Percentiles rank a stretch among this genome's conserved stretches.
Conservation (phyloP, 345 rosid species). For the Fremontodendron californicum region DNA sequence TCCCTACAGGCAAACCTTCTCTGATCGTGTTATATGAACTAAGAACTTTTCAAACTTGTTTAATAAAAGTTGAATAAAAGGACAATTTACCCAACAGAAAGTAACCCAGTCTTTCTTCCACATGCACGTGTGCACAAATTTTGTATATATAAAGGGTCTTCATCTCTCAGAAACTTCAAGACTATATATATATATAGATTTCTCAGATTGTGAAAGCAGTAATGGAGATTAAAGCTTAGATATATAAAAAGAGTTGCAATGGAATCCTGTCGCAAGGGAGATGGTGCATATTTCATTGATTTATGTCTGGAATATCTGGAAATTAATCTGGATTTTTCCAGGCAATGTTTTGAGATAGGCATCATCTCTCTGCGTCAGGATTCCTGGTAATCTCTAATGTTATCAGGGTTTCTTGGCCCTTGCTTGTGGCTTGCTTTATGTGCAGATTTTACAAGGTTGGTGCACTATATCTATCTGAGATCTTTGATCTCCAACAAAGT, state of each 20-base stretch:
- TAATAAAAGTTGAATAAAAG: no score
- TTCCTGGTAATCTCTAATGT: not conserved
- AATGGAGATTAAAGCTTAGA: not conserved
- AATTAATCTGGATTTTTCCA: not conserved
- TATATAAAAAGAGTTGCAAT: not conserved
- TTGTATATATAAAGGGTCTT: not conserved
- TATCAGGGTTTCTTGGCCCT: not conserved
- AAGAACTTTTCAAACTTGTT: not conserved
- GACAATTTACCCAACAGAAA: not conserved
- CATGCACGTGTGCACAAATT: not conserved
- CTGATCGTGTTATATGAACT: not conserved
- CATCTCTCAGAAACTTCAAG: not conserved
- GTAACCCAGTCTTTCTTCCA: not conserved
- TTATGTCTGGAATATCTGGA: not conserved
- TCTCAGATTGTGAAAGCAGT: not conserved
- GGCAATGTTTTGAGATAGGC: not conserved
- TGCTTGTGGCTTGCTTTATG: not conserved
- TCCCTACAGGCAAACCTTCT: not conserved
- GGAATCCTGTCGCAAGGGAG: constrained; percentile 17
- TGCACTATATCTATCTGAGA: not conserved
- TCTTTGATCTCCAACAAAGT: not conserved
- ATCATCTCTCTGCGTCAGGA: constrained; percentile 10
- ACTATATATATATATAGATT: no score
- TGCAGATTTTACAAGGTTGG: not conserved
- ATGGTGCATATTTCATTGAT: constrained; percentile 8